Percentiles rank a stretch among this genome's conserved stretches.
Conservation (phyloP, 768 basidiomycete genomes). For the Neoboletus magnificus region DNA sequence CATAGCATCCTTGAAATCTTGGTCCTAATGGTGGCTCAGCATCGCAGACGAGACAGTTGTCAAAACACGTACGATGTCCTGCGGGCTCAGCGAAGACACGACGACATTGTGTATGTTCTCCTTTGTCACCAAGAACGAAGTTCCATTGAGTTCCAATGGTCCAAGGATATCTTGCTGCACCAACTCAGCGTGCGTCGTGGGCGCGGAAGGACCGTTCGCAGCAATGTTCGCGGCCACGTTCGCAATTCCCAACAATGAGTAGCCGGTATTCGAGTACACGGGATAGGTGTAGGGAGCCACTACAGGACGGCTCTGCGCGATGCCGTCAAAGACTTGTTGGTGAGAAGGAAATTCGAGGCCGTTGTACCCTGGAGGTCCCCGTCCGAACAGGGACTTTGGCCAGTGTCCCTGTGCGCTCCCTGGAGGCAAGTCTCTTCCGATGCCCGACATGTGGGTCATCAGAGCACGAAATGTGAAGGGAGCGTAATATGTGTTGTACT, state of each 20-base stretch:
- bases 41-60: neutral
- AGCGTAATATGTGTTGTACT: slow-evolving; percentile 17
- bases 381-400: slow-evolving; percentile 35
- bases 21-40: slow-evolving; percentile 30
- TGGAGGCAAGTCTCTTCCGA: slow-evolving; percentile 36
- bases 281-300: slow-evolving; percentile 44
- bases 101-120: slow-evolving; percentile 37
- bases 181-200: slow-evolving; percentile 40
- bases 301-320: slow-evolving; percentile 38
- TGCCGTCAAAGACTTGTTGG: slow-evolving; percentile 33
- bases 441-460: slow-evolving; percentile 38
- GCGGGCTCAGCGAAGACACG: slow-evolving; percentile 35
- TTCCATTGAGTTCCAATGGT: slow-evolving; percentile 42
- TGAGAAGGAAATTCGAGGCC: slow-evolving; percentile 32
- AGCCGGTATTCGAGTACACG: slow-evolving; percentile 41
- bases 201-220: slow-evolving; percentile 13
- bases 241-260: slow-evolving; percentile 33
- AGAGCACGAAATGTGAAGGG: slow-evolving; percentile 41
- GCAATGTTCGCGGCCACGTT: slow-evolving; percentile 34
- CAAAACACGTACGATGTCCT: slow-evolving; percentile 33
- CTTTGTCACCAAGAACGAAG: slow-evolving; percentile 40
- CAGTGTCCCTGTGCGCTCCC: slow-evolving; percentile 34
- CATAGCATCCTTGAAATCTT: slow-evolving; percentile 35
- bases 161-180: slow-evolving; percentile 48
- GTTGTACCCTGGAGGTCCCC: slow-evolving; percentile 28